Evolutionary conservation across 768 basidiomycete genomes (phyloP), one percentile per base, ranked within the genome.

Genomic region (Trametes coccinea): DNA sequence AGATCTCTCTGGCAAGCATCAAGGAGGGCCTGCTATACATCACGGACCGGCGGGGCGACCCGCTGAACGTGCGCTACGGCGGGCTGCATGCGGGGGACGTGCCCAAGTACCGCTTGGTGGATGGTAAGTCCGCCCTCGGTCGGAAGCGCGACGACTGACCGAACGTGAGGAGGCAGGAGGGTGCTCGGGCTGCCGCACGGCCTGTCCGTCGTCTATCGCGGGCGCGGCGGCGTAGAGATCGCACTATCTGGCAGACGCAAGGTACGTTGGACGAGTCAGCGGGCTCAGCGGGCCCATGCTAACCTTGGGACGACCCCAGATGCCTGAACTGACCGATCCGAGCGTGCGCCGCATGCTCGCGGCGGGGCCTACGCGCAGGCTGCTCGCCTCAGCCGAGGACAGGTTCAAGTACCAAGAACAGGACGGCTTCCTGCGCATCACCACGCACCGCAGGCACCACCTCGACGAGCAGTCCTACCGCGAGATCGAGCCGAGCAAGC

Each of bases 11-110:
- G 59, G 64, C 67, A 64, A 71, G 69, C 31, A 31, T 37, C 41
- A 61, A 51, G 31, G 56, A 61, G 39, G 44, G 70, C 31, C 71
- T 69, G 34, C 60, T 74, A 8, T 91, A 83, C 73, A 90, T 81
- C 69, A 84, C 84, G 11, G 90, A 92, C 70, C 78, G 80, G 52
- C 83, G 81, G 66, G 89, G 89, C 2, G 90, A 92, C 71, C 62
- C 73, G 46, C 74, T 85, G 55, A 91, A 89, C 68, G 73, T 89
- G 34, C 80, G 80, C 45, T 92, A 89, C 66, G 90, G 88, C n/a
- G 75, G 83, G 3, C 67, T 89, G 34, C 78, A 89, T 68, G 70
- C 80, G 31, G 80, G 85, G 14, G 83, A 88, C 66, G 73, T 90
- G 29, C 89, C 90, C 14, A 89, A 82, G 71, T 89, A 90, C 69